These are phyloP conservation scores for Ballota nigra DNA, from an alignment of 257 asterid genomes.

Conservation along the genomic window DNA sequence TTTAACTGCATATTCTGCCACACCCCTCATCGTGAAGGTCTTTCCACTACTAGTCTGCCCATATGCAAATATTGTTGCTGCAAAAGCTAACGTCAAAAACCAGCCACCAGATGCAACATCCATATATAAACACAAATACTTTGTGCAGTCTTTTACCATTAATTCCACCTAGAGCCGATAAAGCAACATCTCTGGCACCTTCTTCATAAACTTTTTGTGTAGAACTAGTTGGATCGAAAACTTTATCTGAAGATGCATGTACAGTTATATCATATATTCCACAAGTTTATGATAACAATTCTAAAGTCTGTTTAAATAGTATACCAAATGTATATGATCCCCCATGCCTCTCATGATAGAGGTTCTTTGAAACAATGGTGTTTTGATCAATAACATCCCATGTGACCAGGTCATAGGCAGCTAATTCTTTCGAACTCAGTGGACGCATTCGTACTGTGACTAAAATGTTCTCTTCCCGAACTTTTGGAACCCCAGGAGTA, in stretches of 20 bases:
- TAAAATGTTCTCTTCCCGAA: conserved; percentile 75
- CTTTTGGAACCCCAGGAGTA: conserved; percentile 68
- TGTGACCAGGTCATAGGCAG: conserved; percentile 80
- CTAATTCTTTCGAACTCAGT: conserved; percentile 74
- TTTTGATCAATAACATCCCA: conserved; percentile 74
- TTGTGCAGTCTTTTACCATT: conserved; percentile 50
- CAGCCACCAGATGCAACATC: background rate
- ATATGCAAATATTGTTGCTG: conserved; percentile 95
- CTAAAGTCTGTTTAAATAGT: no score
- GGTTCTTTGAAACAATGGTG: conserved; percentile 73
- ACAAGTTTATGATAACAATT: no score
- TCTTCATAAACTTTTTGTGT: conserved; percentile 78
- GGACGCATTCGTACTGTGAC: conserved; percentile 95
- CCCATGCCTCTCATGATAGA: conserved; percentile 64
- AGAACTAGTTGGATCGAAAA: conserved; percentile 67
- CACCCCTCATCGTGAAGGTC: conserved; percentile 95
- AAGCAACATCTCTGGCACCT: conserved; percentile 90
- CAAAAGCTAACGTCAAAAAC: conserved; percentile 5
- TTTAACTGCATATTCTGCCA: conserved; percentile 74
- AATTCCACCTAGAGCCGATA: conserved; percentile 86
- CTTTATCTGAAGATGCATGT: conserved; percentile 60
- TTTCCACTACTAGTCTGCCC: conserved; percentile 99
- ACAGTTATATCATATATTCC: background rate
- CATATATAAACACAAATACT: background rate
- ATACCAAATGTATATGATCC: conserved; percentile 80